phyloP scores from a whole-genome alignment of 169 alveolate species.

The Plasmodium gonderi region DNA sequence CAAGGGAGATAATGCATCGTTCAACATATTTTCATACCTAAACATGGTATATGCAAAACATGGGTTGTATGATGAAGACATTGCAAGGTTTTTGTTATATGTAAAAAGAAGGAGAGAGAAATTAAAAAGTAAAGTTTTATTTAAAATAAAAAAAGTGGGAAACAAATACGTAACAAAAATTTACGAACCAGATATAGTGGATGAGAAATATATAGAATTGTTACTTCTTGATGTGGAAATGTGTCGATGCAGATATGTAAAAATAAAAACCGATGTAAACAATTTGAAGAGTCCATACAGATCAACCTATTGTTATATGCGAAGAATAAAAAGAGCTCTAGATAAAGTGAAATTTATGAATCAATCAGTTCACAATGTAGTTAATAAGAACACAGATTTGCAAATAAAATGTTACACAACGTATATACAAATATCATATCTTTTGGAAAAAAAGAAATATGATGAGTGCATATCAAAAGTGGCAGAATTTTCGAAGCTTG shows the following conservation, averaged over 20 bases:
- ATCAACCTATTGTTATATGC: constrained; percentile 23
- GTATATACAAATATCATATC: constrained; percentile 22
- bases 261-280: constrained; percentile 59
- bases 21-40: constrained; percentile 49
- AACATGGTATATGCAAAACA: constrained; percentile 21
- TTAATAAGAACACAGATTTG: constrained; percentile 53
- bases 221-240: constrained; percentile 53
- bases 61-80: constrained; percentile 38
- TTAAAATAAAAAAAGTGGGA: constrained; percentile 37
- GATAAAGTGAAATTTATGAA: constrained; percentile 20
- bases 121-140: constrained; percentile 10
- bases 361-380: background rate
- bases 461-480: constrained; percentile 41
- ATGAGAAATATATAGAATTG: constrained; percentile 40
- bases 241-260: constrained; percentile 50
- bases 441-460: constrained; percentile 39
- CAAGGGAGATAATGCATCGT: background rate
- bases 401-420: constrained; percentile 47
- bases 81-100: background rate
- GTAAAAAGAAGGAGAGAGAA: constrained; percentile 46
- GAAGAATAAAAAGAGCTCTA: constrained; percentile 42
- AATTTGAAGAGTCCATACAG: constrained; percentile 46
- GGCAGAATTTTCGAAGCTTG: constrained; percentile 26
- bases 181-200: constrained; percentile 22
- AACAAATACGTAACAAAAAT: constrained; percentile 19